These are phyloP conservation scores for Pseudogymnoascus sp. DNA, from an alignment of 2,329 filamentous ascomycete species.

Conservation along the genomic window DNA sequence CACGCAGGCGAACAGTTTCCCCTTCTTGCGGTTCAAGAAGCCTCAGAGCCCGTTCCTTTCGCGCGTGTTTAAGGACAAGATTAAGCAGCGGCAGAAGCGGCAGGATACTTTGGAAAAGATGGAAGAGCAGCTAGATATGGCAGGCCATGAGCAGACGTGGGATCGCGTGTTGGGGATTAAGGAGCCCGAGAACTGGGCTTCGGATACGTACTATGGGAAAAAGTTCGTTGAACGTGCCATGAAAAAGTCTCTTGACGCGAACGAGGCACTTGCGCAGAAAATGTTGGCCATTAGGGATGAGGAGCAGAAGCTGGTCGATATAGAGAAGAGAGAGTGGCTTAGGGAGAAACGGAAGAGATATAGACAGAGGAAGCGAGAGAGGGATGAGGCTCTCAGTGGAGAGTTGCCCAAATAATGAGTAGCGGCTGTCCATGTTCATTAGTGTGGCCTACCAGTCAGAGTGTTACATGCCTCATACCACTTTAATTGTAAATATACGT, in stretches of 20 bases:
- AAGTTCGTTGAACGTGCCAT: not conserved
- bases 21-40: constrained; percentile 60
- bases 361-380: not conserved
- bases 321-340: constrained; percentile 25
- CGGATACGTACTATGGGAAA: constrained; percentile 10
- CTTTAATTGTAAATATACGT: not conserved
- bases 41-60: constrained; percentile 55
- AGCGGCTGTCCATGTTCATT: not conserved
- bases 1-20: constrained; percentile 45
- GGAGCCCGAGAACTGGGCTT: constrained; percentile 1
- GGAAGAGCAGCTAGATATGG: constrained; percentile 28
- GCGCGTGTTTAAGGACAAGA: constrained; percentile 48
- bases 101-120: constrained; percentile 34
- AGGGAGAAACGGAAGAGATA: constrained; percentile 3
- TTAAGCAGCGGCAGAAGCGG: constrained; percentile 36
- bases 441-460: not conserved
- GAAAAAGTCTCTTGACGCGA: constrained; percentile 25
- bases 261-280: constrained; percentile 27
- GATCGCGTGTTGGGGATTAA: constrained; percentile 27
- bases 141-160: constrained; percentile 40
- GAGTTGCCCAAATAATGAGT: not conserved
- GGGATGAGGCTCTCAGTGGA: not conserved
- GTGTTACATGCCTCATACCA: not conserved
- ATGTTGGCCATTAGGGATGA: constrained; percentile 41
- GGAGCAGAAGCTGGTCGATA: constrained; percentile 37